Percentiles rank a stretch among this genome's conserved stretches.
Conservation (phyloP, 495 filamentous ascomycete genomes). For the Astrothelium subdiscretum region DNA sequence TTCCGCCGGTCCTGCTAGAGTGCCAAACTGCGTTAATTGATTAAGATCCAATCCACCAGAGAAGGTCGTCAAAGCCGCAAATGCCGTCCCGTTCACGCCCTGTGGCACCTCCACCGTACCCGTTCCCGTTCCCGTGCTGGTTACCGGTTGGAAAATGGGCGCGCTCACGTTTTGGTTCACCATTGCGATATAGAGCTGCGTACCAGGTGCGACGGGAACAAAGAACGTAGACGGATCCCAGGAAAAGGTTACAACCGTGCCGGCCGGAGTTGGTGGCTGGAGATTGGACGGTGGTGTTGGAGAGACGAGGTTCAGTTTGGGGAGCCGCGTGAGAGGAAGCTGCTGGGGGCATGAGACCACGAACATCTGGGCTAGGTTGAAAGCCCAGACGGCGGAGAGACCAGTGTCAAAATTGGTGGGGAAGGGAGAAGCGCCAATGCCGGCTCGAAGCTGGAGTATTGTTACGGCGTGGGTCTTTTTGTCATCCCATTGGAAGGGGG, state of each 20-base stretch:
- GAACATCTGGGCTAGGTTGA: slow-evolving; percentile 2
- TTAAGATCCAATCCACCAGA: slow-evolving; percentile 11
- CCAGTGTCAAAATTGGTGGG: slow-evolving; percentile 3
- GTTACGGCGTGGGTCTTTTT: not conserved
- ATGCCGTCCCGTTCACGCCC: slow-evolving; percentile 20
- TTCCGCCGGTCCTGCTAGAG: slow-evolving; percentile 22
- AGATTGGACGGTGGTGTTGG: slow-evolving; percentile 18
- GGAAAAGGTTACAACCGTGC: slow-evolving; percentile 16
- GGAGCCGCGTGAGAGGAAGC: slow-evolving; percentile 18
- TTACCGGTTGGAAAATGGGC: slow-evolving; percentile 18
- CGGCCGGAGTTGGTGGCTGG: slow-evolving; percentile 15
- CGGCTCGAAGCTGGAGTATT: not conserved
- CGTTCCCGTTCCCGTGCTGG: slow-evolving; percentile 14
- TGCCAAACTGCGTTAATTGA: slow-evolving; percentile 18
- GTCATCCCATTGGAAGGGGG: not conserved
- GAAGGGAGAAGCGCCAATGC: slow-evolving; percentile 1
- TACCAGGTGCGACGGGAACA: slow-evolving; percentile 14
- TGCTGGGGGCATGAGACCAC: slow-evolving; percentile 7
- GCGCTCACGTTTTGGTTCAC: slow-evolving; percentile 18
- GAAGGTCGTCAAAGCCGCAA: slow-evolving; percentile 25
- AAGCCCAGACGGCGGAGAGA: slow-evolving; percentile 3
- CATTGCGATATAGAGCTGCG: slow-evolving; percentile 22
- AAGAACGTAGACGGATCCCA: slow-evolving; percentile 22
- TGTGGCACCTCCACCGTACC: slow-evolving; percentile 19
- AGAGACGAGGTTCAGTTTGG: slow-evolving; percentile 19